These are phyloP conservation scores for Venturia asperata DNA, from an alignment of 2,329 filamentous ascomycete genomes.

Conservation along the genomic window DNA sequence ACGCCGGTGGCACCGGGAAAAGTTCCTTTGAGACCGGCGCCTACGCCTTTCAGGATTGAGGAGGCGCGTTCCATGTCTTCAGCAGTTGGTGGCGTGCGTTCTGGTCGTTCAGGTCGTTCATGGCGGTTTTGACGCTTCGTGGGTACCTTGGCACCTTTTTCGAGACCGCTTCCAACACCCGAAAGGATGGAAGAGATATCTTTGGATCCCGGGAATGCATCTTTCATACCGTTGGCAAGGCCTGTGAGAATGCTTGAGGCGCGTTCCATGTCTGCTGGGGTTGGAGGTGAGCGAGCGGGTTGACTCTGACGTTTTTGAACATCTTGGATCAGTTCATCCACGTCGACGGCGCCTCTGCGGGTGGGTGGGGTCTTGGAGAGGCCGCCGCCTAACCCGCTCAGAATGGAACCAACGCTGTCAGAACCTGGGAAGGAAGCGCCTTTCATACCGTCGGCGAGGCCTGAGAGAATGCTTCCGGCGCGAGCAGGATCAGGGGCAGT, in stretches of 20 bases:
- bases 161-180: not conserved
- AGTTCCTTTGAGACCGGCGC: not conserved
- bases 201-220: not conserved
- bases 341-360: not conserved
- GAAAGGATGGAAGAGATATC: not conserved
- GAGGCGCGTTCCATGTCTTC: not conserved
- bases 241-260: not conserved
- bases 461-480: not conserved
- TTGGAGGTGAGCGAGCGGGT: not conserved
- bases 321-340: not conserved
- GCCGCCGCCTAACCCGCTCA: not conserved
- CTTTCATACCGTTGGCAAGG: not conserved
- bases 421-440: not conserved
- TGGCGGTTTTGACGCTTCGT: not conserved
- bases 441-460: not conserved
- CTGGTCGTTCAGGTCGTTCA: not conserved
- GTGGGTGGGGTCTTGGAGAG: not conserved
- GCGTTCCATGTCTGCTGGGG: not conserved
- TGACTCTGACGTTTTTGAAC: not conserved
- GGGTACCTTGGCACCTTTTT: not conserved
- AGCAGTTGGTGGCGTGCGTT: not conserved
- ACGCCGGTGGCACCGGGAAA: not conserved
- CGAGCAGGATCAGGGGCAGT: not conserved
- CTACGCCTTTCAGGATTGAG: not conserved
- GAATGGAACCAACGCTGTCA: not conserved